Conservation (phyloP, 257 asterid genomes). For the Forsythia suspensa region DNA sequence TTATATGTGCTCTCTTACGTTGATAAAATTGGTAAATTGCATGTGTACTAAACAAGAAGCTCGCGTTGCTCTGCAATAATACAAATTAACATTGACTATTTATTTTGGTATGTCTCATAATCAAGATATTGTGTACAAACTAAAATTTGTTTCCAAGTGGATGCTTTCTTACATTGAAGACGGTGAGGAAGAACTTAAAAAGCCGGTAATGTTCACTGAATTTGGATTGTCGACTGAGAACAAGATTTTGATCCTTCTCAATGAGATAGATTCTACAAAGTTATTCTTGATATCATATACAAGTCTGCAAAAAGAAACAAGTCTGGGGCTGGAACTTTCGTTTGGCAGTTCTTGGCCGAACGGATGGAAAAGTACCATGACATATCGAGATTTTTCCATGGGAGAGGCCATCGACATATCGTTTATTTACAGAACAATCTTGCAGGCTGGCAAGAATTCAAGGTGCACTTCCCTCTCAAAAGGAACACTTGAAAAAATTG, state of each 20-base stretch:
- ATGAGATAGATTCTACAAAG: no score
- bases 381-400: conserved; percentile 86
- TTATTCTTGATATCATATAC: conserved; percentile 67
- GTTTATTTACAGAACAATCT: conserved; percentile 76
- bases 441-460: conserved; percentile 82
- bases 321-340: conserved; percentile 81
- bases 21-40: not conserved
- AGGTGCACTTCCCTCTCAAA: conserved; percentile 78
- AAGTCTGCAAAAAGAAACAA: conserved; percentile 65
- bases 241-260: conserved; percentile 65
- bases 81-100: not conserved
- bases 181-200: conserved; percentile 85
- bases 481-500: conserved; percentile 56
- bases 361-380: conserved; percentile 86
- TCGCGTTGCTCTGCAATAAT: not conserved
- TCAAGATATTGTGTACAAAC: conserved; percentile 62
- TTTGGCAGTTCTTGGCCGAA: conserved; percentile 92
- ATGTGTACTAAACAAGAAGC: no score
- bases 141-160: conserved; percentile 79
- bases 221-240: conserved; percentile 80
- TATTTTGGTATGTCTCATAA: conserved; percentile 65
- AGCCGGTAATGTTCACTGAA: conserved; percentile 86
- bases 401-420: conserved; percentile 61
- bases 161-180: conserved; percentile 96
- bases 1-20: no score